phyloP scores from a whole-genome alignment of 176 grass and related monocot species.

The Musa itinerans region DNA sequence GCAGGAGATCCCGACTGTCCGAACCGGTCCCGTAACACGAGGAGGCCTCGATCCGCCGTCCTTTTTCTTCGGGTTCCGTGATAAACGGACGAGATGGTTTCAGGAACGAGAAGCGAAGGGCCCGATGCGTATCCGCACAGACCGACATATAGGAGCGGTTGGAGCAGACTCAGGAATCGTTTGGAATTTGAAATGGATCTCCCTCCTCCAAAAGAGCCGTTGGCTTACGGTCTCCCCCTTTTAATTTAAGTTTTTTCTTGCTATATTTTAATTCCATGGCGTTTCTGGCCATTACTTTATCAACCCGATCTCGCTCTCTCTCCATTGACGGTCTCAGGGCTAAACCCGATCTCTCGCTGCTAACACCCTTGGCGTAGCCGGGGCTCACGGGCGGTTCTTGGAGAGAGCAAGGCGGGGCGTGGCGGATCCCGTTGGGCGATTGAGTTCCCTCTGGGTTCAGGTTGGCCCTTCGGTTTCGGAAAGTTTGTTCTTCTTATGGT shows the following conservation, averaged over 20 bases:
- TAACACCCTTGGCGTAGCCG: neutral
- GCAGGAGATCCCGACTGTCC: too few species aligned
- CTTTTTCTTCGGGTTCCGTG: neutral
- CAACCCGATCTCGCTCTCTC: neutral
- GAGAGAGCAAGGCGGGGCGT: neutral
- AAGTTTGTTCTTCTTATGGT: neutral
- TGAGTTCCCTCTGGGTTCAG: neutral
- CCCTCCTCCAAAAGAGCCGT: slow-evolving; percentile 3
- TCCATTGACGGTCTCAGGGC: neutral
- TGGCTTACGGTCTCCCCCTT: neutral
- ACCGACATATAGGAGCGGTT: neutral
- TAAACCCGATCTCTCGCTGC: neutral
- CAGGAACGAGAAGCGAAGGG: neutral
- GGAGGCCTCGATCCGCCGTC: neutral
- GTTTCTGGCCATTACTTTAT: neutral
- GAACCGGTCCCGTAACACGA: too few species aligned
- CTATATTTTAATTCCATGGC: neutral
- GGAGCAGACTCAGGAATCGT: neutral
- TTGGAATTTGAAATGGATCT: slow-evolving; percentile 13
- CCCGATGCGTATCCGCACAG: neutral
- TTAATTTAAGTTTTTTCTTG: neutral
- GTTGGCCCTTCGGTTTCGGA: neutral
- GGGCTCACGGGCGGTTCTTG: neutral
- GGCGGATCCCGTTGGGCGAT: neutral
- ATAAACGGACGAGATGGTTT: neutral